phyloP scores from a whole-genome alignment of 495 filamentous ascomycete species.

The Hypoxylon cercidicola region DNA sequence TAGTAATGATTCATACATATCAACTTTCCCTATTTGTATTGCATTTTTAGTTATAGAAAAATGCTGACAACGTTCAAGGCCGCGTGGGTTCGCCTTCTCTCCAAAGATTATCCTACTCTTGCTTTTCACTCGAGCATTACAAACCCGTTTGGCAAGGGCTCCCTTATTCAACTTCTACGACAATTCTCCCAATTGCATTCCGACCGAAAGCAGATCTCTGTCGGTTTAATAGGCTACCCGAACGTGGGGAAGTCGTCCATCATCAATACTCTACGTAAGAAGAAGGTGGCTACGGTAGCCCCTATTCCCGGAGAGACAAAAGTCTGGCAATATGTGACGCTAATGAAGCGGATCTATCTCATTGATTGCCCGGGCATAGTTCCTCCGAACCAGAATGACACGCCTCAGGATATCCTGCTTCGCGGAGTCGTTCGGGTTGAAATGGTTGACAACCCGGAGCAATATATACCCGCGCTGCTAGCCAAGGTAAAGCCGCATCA shows the following conservation, averaged over 20 bases:
- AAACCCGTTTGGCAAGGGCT: constrained; percentile 90
- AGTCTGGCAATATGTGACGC: constrained; percentile 96
- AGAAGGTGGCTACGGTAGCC: constrained; percentile 93
- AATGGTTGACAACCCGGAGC: constrained; percentile 93
- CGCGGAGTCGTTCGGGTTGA: constrained; percentile 92
- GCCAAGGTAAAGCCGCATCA: constrained; percentile 83
- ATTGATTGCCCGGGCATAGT: constrained; percentile 56
- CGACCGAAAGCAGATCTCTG: constrained; percentile 89
- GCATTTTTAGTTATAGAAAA: constrained; percentile 4
- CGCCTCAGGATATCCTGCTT: constrained; percentile 87
- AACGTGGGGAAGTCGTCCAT: constrained; percentile 92
- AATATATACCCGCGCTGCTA: constrained; percentile 89
- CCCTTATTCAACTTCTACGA: constrained; percentile 76
- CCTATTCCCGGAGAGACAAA: constrained; percentile 97
- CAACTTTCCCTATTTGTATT: constrained; percentile 23
- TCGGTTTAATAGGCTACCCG: constrained; percentile 86
- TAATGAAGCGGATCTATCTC: constrained; percentile 97
- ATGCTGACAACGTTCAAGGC: constrained; percentile 65
- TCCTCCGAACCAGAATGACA: constrained; percentile 70
- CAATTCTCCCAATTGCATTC: constrained; percentile 94
- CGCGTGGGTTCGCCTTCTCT: constrained; percentile 81
- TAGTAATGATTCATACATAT: constrained; percentile 99
- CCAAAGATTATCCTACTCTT: constrained; percentile 89
- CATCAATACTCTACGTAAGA: constrained; percentile 91
- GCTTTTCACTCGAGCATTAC: constrained; percentile 93